Conservation (phyloP, 805 yeast species). For the Zygosaccharomyces rouxii region DNA sequence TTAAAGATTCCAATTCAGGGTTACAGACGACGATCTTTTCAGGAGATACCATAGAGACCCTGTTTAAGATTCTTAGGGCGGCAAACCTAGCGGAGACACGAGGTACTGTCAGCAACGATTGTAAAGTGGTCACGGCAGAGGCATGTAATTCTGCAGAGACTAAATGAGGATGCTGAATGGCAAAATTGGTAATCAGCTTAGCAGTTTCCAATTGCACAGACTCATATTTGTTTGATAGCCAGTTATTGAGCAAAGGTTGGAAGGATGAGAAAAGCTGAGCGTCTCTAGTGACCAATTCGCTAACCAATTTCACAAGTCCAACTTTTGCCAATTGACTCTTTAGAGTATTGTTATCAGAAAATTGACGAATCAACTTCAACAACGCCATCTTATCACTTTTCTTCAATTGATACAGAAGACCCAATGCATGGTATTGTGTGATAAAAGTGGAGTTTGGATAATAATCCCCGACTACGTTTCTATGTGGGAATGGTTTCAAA, state of each 20-base stretch:
- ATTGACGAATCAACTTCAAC: constrained; percentile 81
- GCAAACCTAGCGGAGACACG: constrained; percentile 87
- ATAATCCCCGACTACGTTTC: constrained; percentile 37
- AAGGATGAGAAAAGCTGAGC: constrained; percentile 45
- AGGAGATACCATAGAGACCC: constrained; percentile 76
- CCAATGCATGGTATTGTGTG: constrained; percentile 94
- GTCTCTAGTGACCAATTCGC: constrained; percentile 69
- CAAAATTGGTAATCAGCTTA: constrained; percentile 43
- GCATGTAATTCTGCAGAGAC: constrained; percentile 63
- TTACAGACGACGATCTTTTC: constrained; percentile 75
- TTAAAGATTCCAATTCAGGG: constrained; percentile 77
- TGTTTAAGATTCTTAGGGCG: constrained; percentile 85
- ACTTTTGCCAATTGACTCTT: constrained; percentile 80
- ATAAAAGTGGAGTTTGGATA: constrained; percentile 72
- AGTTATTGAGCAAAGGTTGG: constrained; percentile 56
- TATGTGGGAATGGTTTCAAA: constrained; percentile 39
- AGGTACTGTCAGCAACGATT: constrained; percentile 76
- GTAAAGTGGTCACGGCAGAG: constrained; percentile 68
- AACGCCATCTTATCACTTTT: constrained; percentile 92
- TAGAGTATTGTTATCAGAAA: constrained; percentile 55
- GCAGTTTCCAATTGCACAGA: constrained; percentile 92
- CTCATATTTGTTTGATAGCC: constrained; percentile 77
- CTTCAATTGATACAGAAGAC: constrained; percentile 80
- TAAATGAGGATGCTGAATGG: constrained; percentile 52
- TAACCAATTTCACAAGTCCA: constrained; percentile 78